Evolutionary conservation across 306 rosid genomes (phyloP).

Genomic region (Rosa rugosa): DNA sequence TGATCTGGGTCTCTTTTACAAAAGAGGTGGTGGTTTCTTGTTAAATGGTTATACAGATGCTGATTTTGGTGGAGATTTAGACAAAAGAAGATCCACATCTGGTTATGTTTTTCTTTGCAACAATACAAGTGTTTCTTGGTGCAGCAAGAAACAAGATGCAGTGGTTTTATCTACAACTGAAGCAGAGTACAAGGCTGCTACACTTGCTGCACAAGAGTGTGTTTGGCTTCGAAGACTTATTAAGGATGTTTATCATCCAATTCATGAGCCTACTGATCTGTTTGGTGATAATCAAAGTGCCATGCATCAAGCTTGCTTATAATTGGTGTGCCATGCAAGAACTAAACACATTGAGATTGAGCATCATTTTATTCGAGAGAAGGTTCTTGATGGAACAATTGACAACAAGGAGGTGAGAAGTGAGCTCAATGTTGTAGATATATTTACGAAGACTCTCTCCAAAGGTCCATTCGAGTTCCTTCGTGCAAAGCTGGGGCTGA

Average conservation of each 20-base stretch:
- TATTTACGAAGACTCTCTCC: neutral
- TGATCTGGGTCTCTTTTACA: too few species aligned
- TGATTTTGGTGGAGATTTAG: too few species aligned
- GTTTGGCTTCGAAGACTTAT: too few species aligned
- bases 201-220: too few species aligned
- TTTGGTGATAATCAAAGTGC: slow-evolving; percentile 12
- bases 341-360: slow-evolving; percentile 20
- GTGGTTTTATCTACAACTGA: too few species aligned
- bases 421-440: neutral
- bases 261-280: neutral
- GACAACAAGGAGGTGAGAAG: neutral
- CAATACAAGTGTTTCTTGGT: too few species aligned
- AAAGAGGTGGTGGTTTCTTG: too few species aligned
- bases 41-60: too few species aligned
- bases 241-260: neutral
- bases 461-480: neutral
- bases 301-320: slow-evolving; percentile 3
- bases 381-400: slow-evolving; percentile 10
- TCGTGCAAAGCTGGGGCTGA: neutral
- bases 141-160: too few species aligned
- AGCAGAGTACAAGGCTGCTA: too few species aligned
- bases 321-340: slow-evolving; percentile 8
- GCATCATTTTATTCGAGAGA: slow-evolving; percentile 13
- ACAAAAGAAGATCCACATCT: too few species aligned
- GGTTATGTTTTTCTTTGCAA: too few species aligned